Base-by-base conservation (phyloP, 2,329 filamentous ascomycete species). In the Fusarium chuoi region DNA sequence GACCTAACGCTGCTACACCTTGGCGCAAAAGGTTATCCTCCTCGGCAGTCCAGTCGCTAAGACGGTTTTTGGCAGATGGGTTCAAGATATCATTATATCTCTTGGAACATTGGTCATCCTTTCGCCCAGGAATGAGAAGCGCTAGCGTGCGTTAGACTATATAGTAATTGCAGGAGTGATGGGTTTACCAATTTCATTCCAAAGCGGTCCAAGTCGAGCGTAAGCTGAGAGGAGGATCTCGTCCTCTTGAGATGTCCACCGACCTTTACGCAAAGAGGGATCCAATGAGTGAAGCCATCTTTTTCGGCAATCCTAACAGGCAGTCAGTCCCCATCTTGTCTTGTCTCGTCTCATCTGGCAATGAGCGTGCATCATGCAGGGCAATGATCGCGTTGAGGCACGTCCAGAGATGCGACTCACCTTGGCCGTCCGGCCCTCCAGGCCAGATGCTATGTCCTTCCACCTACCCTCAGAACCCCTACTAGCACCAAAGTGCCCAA, bases 231-330 rank as follows among this genome's bases (percentile, higher is more conserved):
- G 72, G 3, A 79, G 60, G 35, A 77, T 75, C 42, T 78, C 77
- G 62, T 79, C 78, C 28, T 79, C 78, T 24, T 79, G 75, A 51
- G 71, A 70, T 14, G 78, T 79, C 78, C 78, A 79, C 48, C 77
- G 55, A 7, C 78, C 78, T 28, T 79, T 79, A 11, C 78, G 71
- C 18, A 79, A 44, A 3, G 78, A 79, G 5, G 78, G 78, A 28
- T 79, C 77, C 10, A 79, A 70, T 14, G 78, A 79, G 55, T 79
- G 78, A 71, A 79, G 78, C 78, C 78, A 79, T 41, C 78, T 74
- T 69, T 79, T 79, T 6, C 78, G 71, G 36, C 78, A 79, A 42
- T 79, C 78, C 77, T 79, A 20, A 22, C 1, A 8, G 3, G 3
- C 7, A 30, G 39, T 30, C 30, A 30, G 30, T 30, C 30, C 30